phyloP scores from a whole-genome alignment of 306 rosid species.

The Trichosanthes cucumerina region DNA sequence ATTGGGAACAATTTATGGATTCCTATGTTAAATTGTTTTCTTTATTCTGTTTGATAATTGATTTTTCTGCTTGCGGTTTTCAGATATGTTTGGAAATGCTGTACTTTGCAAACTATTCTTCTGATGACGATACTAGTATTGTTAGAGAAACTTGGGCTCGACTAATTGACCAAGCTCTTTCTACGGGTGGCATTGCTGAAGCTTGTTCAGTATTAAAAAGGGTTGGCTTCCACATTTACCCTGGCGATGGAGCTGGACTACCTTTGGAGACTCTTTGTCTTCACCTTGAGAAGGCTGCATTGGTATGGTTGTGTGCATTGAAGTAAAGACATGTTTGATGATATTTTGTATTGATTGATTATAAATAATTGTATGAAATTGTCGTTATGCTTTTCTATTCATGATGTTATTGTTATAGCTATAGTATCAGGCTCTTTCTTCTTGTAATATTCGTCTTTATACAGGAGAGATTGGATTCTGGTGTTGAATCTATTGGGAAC shows the following conservation, averaged over 20 bases:
- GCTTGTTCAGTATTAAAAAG: conserved; percentile 87
- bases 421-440: neutral
- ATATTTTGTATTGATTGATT: neutral
- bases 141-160: conserved; percentile 92
- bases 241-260: conserved; percentile 79
- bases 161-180: conserved; percentile 82
- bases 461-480: conserved; percentile 75
- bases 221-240: conserved; percentile 91
- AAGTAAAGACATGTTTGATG: neutral
- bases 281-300: conserved; percentile 92
- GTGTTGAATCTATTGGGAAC: conserved; percentile 76
- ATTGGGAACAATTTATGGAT: neutral
- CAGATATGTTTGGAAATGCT: conserved; percentile 92
- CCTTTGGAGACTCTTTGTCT: conserved; percentile 79
- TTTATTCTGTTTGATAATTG: neutral
- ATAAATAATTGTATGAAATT: neutral
- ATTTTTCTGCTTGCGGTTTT: conserved; percentile 18
- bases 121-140: conserved; percentile 74
- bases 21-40: neutral
- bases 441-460: neutral
- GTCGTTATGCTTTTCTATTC: neutral
- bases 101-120: conserved; percentile 87
- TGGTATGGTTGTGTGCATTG: conserved; percentile 32
- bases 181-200: conserved; percentile 87
- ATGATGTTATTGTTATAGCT: neutral